Conservation (phyloP, 176 grass and related monocot species). For the Puccinellia tenuiflora region DNA sequence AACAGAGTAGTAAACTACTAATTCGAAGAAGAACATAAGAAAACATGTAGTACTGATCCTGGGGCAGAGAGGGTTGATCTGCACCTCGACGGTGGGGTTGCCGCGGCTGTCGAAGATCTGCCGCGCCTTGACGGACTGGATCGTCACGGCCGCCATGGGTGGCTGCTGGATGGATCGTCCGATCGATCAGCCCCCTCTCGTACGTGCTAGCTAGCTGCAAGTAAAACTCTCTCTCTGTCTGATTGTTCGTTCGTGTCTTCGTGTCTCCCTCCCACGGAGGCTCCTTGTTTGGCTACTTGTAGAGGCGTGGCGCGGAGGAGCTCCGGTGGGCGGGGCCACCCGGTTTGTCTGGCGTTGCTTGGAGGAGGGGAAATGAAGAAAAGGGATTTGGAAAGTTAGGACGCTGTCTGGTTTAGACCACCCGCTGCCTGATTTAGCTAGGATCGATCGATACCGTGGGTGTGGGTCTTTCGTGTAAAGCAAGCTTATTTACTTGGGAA, state of each 20-base stretch:
- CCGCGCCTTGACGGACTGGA: slow-evolving; percentile 63
- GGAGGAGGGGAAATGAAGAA: not conserved
- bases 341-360: not conserved
- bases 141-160: slow-evolving; percentile 50
- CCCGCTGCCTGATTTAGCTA: not conserved
- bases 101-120: slow-evolving; percentile 99
- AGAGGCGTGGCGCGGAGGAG: not conserved
- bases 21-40: not conserved
- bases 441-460: not conserved
- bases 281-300: not conserved
- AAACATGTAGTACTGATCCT: no score
- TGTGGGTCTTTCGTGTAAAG: not conserved
- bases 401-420: not conserved
- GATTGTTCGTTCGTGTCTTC: not conserved
- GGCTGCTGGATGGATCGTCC: no score
- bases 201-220: not conserved
- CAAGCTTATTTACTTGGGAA: not conserved
- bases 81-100: slow-evolving; percentile 65
- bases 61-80: not conserved
- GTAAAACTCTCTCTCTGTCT: not conserved
- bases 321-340: not conserved
- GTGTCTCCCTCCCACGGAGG: not conserved
- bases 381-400: not conserved
- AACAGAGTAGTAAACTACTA: not conserved
- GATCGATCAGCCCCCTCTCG: not conserved